phyloP scores from a whole-genome alignment of 75 land plant species.

The Selaginella moellendorffii region DNA sequence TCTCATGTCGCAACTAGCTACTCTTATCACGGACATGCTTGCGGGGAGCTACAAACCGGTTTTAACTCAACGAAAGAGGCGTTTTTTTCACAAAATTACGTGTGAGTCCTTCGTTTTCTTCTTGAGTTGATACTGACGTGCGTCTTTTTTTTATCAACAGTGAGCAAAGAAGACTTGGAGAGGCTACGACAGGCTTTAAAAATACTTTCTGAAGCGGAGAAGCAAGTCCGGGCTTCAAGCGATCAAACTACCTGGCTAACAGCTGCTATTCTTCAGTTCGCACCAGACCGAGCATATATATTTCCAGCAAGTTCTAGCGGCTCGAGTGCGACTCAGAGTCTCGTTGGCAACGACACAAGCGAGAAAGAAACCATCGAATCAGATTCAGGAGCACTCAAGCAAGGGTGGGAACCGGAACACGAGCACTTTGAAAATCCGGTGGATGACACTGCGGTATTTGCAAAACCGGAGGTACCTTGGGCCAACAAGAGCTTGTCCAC shows the following conservation, averaged over 20 bases:
- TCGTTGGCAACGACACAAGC: background rate
- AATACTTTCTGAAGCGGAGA: background rate
- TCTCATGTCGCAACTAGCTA: conserved; percentile 49
- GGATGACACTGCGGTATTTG: background rate
- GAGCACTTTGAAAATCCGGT: background rate
- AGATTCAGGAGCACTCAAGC: background rate
- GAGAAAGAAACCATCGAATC: background rate
- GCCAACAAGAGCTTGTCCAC: background rate
- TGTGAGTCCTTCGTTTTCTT: background rate
- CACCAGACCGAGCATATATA: conserved; percentile 1
- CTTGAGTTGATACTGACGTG: background rate
- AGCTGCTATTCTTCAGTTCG: conserved; percentile 3
- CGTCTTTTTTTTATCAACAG: no score
- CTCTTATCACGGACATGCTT: conserved; percentile 63
- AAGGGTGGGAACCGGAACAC: background rate
- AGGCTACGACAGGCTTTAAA: background rate
- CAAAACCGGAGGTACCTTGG: background rate
- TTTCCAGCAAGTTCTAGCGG: background rate
- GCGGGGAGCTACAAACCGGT: conserved; percentile 30
- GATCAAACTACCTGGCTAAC: conserved; percentile 9
- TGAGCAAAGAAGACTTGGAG: background rate
- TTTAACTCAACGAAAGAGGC: conserved; percentile 29
- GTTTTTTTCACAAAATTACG: conserved; percentile 31
- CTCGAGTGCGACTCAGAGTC: background rate
- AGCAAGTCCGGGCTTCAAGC: conserved; percentile 9